Evolutionary conservation across 1,284 basidiomycete genomes (phyloP), one percentile per base, ranked within the genome.

Genomic region (Apiotrichum brassicae): DNA sequence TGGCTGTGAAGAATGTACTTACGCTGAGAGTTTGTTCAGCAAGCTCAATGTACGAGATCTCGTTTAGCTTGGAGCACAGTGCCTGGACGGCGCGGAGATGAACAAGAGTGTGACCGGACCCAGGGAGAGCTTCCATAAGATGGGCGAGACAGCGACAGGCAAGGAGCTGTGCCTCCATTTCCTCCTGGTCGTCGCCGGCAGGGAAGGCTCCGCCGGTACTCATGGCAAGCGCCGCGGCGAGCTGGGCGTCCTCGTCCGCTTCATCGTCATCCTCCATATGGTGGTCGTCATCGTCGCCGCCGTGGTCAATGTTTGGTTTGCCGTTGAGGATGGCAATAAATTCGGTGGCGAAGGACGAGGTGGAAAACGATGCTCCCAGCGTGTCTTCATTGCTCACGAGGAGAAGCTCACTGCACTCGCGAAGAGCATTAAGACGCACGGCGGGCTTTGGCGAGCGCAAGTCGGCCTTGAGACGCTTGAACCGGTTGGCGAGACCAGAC

Each of bases 361-460:
- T 85, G 57, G 88, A 89, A 75, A 98, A 94, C 1, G 64, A 39
- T 38, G 91, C 92, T 14, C 89, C 87, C 36, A 99, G 78, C 1
- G 91, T 97, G 70, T 98, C 95, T 74, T 98, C 94, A 7, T 91
- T 97, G 72, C 89, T 91, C 74, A 98, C 93, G 57, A 89, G 89
- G 49, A 98, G 82, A 38, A 97, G 72, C 68, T 98, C 95, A 68
- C 87, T 91, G 48, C 97, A 82, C 66, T 98, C 94, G 66, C 97
- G 91, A 14, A 99, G 77, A 3, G 92, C 91, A 43, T 92, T 76
- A 44, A 97, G 82, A 40, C 89, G 83, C 23, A 85, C 86, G 0
- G 87, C 84, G 6, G 84, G 79, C 66, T 86, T 86, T 20, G 85
- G 84, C 18, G 82, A 76, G 70, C 89, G 89, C 78, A 97, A 88